phyloP scores from a whole-genome alignment of 805 yeast species.

The Lipomyces japonicus region DNA sequence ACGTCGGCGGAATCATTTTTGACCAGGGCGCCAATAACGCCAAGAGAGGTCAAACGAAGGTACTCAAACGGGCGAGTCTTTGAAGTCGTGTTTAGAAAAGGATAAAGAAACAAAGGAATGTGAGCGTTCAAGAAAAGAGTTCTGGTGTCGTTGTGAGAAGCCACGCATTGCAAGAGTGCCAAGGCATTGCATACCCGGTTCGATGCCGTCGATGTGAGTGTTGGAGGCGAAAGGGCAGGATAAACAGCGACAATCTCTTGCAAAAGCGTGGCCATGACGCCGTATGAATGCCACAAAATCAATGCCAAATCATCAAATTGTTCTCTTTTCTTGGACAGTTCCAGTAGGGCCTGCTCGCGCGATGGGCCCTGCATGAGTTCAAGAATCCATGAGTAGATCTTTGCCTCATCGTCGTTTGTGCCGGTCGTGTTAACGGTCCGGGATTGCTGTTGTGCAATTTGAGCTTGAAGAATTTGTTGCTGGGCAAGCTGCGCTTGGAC shows the following conservation, averaged over 20 bases:
- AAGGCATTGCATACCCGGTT: constrained; percentile 94
- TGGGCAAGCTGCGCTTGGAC: constrained; percentile 10
- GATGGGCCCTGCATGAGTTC: constrained; percentile 87
- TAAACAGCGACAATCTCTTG: constrained; percentile 89
- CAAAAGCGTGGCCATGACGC: constrained; percentile 86
- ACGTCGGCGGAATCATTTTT: constrained; percentile 95
- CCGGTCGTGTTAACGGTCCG: constrained; percentile 1
- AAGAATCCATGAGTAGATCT: constrained; percentile 75
- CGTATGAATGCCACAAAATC: constrained; percentile 92
- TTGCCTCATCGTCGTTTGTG: constrained; percentile 20
- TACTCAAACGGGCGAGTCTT: constrained; percentile 92
- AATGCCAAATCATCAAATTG: constrained; percentile 90
- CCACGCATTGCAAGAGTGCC: constrained; percentile 93
- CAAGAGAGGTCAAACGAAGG: constrained; percentile 84
- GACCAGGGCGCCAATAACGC: constrained; percentile 95
- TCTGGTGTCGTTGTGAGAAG: constrained; percentile 89
- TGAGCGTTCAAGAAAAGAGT: constrained; percentile 82
- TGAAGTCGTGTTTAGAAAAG: constrained; percentile 87
- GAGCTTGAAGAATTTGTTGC: constrained; percentile 7
- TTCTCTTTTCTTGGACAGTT: constrained; percentile 89
- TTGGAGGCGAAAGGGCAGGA: constrained; percentile 84
- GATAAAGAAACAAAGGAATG: constrained; percentile 86
- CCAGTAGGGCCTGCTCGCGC: constrained; percentile 87
- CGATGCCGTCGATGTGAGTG: constrained; percentile 76
- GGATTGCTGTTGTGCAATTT: constrained; percentile 2